Evolutionary conservation across 805 yeast genomes (phyloP), one percentile per base, ranked within the genome.

Genomic region (Yamadazyma sp.): DNA sequence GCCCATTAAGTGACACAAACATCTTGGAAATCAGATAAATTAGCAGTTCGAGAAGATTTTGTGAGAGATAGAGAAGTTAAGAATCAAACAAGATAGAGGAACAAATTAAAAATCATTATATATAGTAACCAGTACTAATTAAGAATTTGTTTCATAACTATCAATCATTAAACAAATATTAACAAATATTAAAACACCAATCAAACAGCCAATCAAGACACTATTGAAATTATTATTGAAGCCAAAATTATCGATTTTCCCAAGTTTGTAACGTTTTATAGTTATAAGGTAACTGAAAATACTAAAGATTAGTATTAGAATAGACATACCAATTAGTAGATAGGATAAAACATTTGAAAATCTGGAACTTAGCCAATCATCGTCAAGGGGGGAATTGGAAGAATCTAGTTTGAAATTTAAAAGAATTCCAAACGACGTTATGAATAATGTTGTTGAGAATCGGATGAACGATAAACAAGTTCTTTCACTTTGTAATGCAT

Each of bases 401-500:
- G 73, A 56, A 33, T 65, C 67, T 7, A 75, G 49, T 35, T 67
- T 57, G 49, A 69, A 73, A 43, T 75, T 68, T 5, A 74, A 42
- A 5, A 69, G 44, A 12, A 75, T 60, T 1, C 76, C 76, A 22
- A 70, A 58, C 1, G 78, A 66, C 3, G 74, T 62, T 31, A 76
- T 56, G 38, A 68, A 62, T 13, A 75, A 50, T 8, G 75, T 60
- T 4, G 66, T 50, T 2, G 76, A 52, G 44, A 75, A 70, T 34
- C 75, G 56, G 27, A 73, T 50, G 58, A 76, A 75, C 19, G 74
- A 58, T 11, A 75, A 52, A 13, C 74, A 66, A 1, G 80, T 75
- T 23, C 80, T 52, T 45, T 75, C 81, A 36, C 70, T 65, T 60
- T 75, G 77, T 12, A 75, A 52, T 7, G 71, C 69, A 48, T 75